Evolutionary conservation across 169 alveolate species (phyloP), one percentile per base, ranked within the genome.

Genomic region (Plasmodium gaboni): DNA sequence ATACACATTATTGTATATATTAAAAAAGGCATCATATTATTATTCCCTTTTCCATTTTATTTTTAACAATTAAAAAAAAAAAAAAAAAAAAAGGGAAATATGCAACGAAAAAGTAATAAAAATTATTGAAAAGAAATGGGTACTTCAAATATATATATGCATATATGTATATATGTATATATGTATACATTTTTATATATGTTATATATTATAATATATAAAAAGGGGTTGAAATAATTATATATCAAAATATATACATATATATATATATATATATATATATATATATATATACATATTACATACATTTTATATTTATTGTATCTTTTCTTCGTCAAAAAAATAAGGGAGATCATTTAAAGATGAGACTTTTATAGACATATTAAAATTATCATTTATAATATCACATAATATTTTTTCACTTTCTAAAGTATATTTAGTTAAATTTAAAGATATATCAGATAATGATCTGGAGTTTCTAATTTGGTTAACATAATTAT

Each of bases 301-400:
- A 32, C 9, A 4, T 32, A 32, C 7, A 7, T 32, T 32, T 32
- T 32, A 32, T 32, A 32, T 5, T 32, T 32, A 32, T 32, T 5
- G 9, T 32, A 32, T 32, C 9, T 32, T 32, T 5, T 5, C 44
- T 32, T 83, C 91, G 48, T 83, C 91, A 71, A 70, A 83, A 15
- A 83, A 28, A 83, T 68, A 83, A 44, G 91, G 91, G 1, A 83
- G 70, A 83, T 83, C 91, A 55, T 63, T 69, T 4, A 83, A 55
- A 8, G 91, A 83, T 7, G 83, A 69, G 7, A 83, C 44, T 60
- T 83, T 83, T 42, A 83, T 22, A 5, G 91, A 15, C 74, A 83
- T 67, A 17, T 83, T 70, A 67, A 83, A 69, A 57, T 69, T 83
- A 4, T 83, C 85, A 60, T 67, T 83, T 68, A 83, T 69, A 19